Base-by-base conservation (phyloP, 192 early-diverging fungal species). In the Coemansia guatemalensis region DNA sequence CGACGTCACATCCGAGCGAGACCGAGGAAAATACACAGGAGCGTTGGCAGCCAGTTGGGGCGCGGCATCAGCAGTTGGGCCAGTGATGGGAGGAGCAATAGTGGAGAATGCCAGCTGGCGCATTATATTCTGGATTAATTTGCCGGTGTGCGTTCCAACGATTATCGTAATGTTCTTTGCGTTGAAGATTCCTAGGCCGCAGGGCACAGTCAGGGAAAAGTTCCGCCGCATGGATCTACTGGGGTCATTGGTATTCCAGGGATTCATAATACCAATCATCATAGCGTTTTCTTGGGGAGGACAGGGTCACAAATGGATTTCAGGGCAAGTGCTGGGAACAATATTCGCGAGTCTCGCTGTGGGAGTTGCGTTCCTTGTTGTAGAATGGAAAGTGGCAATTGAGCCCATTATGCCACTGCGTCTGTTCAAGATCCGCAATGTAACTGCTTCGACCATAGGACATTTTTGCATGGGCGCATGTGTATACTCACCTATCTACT, bases 221-320 rank as follows among this genome's bases (percentile, higher is more conserved):
- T 49, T 92, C 7, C 27, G 58, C 14, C 79, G 85, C 8, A 83
- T 94, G 41, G 93, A 93, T 74, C 84, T 83, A 56, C 65, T 87
- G 20, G 92, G 92, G 5, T 61, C 84, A 11, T 8, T 80, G 18
- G 26, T 84, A 2, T 78, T 92, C 52, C 72, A 88, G 65, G 53
- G 68, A 25, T 81, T 83, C 27, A 84, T 89, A 22, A 69, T 87
- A 22, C 81, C 81, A 8, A 64, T 97, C 33, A 81, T 95, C 17
- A 67, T 92, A 12, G 92, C 93, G 1, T 82, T 92, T 32, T 81
- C 90, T 27, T 88, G 89, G 79, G 95, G 90, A 53, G 95, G 95
- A 5, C 77, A 82, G 56, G 81, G 81, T 4, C 89, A 89, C 81
- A 81, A 79, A 0, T 96, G 93, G 95, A 69, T 67, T 27, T 83